phyloP scores from a whole-genome alignment of 805 yeast species.

The Metschnikowia matae region DNA sequence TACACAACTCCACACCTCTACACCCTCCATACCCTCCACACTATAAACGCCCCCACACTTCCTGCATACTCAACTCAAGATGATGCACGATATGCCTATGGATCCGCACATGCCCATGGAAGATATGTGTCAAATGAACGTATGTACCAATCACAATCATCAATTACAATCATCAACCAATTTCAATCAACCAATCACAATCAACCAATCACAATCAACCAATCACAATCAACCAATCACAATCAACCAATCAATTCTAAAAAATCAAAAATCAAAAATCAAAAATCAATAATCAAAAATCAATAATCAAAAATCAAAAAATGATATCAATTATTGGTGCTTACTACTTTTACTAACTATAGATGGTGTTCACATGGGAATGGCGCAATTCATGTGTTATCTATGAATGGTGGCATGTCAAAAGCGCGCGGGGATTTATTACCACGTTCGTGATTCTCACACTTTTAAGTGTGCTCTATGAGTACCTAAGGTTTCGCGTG shows the following conservation, averaged over 20 bases:
- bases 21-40: no score
- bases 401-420: constrained; percentile 77
- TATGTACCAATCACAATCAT: constrained; percentile 20
- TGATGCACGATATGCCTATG: constrained; percentile 19
- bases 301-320: no score
- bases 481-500: constrained; percentile 41
- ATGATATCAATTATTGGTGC: neutral
- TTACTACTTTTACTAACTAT: neutral
- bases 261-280: no score
- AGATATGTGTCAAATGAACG: constrained; percentile 52
- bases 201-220: no score
- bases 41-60: no score
- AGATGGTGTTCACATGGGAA: constrained; percentile 78
- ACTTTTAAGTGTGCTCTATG: constrained; percentile 54
- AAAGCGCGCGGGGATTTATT: constrained; percentile 46
- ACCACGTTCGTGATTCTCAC: constrained; percentile 49
- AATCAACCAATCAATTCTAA: no score
- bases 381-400: constrained; percentile 69
- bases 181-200: no score
- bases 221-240: no score
- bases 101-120: constrained; percentile 20
- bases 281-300: no score
- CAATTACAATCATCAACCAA: no score
- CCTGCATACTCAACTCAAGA: no score
- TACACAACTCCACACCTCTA: no score